Base-by-base conservation (phyloP, 352 stramenopile species). In the Globisporangium spinosum region DNA sequence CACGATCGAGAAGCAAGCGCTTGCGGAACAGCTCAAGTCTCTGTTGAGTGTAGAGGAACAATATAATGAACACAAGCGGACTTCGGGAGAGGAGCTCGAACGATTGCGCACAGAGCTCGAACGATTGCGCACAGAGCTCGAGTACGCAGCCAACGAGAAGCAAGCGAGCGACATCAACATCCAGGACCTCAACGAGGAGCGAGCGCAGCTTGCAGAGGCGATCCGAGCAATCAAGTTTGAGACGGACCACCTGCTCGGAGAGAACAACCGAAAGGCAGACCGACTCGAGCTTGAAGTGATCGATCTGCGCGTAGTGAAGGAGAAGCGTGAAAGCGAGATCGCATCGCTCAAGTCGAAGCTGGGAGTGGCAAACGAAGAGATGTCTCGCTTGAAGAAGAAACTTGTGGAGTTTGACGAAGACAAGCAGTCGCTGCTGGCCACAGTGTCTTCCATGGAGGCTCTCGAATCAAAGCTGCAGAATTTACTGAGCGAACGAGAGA, bases 221-320 rank as follows among this genome's bases (percentile, higher is more conserved):
- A 62, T 65, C n/a, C 64, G 58, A 17, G 51, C 64, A 25, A 64
- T 70, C 32, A 53, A 65, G 40, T 70, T 65, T 20, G 71, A 83
- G 23, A 74, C 82, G 65, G 81, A 80, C 27, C 67, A 80, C 23
- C 56, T 67, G 1, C 70, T 78, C 59, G 71, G 70, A 23, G 75
- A 81, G 65, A 79, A 77, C 40, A 72, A 80, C 15, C 67, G 82
- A 23, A 68, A 76, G 25, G 67, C 70, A 25, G 43, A 70, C 5
- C 64, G 23, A 0, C 64, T 89, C 23, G 77, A 88, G 67, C 69
- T 70, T 13, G 80, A 85, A 60, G 22, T 82, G 10, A 72, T 78
- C 23, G 68, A 84, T 57, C 38, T 87, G 75, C 71, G 81, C 65
- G 61, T 78, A 72, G 60, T 74, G 64, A 68, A 75, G 23, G 70